Evolutionary conservation across 2,329 filamentous ascomycete genomes (phyloP), one percentile per base, ranked within the genome.

Genomic region (Blastomyces emzantsi): DNA sequence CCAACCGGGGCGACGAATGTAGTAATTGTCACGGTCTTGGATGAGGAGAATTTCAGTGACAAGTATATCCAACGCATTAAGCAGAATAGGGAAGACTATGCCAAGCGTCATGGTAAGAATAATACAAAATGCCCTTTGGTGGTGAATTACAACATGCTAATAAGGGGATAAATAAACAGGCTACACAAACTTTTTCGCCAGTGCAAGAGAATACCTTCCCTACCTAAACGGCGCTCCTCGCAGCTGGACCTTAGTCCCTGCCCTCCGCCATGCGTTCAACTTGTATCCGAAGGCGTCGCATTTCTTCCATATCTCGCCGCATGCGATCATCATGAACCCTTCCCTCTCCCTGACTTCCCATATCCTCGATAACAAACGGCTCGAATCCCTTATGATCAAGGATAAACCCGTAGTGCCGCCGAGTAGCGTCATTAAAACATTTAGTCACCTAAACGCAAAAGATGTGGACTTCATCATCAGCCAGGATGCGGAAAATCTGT

Each of bases 391-490:
- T 63, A 97, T 97, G 90, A 85, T 94, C 69, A 89, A 87, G 73
- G 90, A 96, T 74, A 83, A 87, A 62, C 86, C 94, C 6, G 86
- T 99, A 60, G 93, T 97, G 9, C 94, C 93, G 1, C 94, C 95
- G 0, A 91, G 97, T 77, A 96, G 91, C 77, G 92, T 99, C 70
- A 97, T 99, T 78, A 93, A 90, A 80, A 97, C 95, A 0, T 96
- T 96, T 73, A 80, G 84, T 19, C 88, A 96, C 72, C 80, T 96
- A n/a, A 86, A 85, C 66, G 87, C 87, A 45, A 82, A 89, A 55
- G 84, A 92, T 63, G 86, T 96, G 52, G 90, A 96, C 68, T 81
- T 97, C 17, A 83, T 97, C 49, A 75, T 97, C 47, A 89, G 90
- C 7, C 92, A 97, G 76, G 94, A 99, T 73, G 84, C 83, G 58